phyloP scores from a whole-genome alignment of 768 basidiomycete species.

The Postia placenta region DNA sequence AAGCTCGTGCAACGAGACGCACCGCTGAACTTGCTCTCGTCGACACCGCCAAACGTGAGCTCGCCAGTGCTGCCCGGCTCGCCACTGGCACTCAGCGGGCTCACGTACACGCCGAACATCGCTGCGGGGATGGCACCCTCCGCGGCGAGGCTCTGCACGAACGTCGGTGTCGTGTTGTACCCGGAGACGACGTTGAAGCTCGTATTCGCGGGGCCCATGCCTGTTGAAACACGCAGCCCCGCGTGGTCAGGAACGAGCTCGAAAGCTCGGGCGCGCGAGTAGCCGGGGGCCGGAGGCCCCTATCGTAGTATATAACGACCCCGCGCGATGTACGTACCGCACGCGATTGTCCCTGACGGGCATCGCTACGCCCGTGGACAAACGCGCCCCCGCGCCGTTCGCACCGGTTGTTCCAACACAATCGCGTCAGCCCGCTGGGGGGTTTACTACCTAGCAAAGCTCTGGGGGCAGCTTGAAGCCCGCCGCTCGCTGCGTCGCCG shows the following conservation, averaged over 20 bases:
- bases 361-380: no score
- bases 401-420: no score
- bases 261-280: background rate
- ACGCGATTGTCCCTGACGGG: no score
- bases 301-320: no score
- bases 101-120: background rate
- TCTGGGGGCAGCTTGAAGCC: no score
- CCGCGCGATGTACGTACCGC: no score
- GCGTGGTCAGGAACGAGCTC: background rate
- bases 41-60: slow-evolving; percentile 4
- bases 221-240: background rate
- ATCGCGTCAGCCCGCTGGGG: no score
- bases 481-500: no score
- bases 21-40: background rate
- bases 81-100: background rate
- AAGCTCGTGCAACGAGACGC: background rate
- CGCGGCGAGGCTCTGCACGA: background rate
- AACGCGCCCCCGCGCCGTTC: no score
- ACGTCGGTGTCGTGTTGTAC: slow-evolving; percentile 2
- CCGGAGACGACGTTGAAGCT: background rate
- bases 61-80: background rate
- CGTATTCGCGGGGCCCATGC: background rate
- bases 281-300: no score
- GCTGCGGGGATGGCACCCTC: background rate
- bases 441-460: no score